Conservation (phyloP, 768 basidiomycete genomes). For the Suillus plorans region DNA sequence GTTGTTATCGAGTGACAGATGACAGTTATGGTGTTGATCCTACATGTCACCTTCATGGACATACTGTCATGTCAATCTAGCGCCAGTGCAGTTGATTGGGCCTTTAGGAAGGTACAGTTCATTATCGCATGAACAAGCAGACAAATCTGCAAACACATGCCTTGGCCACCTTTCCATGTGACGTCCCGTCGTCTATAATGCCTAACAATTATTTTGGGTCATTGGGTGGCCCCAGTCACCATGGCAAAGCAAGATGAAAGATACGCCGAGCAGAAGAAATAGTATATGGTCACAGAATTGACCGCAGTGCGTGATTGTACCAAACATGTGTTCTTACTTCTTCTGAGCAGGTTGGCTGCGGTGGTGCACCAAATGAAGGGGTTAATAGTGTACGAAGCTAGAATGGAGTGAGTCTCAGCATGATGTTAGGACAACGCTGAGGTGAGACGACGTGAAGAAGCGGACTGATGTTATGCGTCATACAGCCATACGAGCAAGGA, state of each 20-base stretch:
- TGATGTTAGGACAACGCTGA: not conserved
- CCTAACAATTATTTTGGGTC: not conserved
- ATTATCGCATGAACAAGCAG: not conserved
- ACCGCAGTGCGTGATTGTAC: not conserved
- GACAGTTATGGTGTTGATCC: not conserved
- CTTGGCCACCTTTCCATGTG: not conserved
- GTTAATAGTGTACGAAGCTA: not conserved
- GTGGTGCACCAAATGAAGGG: not conserved
- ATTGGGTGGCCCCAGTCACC: not conserved
- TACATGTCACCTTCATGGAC: too few species aligned
- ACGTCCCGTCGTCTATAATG: not conserved
- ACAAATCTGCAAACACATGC: not conserved
- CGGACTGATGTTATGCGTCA: too few species aligned
- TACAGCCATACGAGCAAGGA: too few species aligned
- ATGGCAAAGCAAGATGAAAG: not conserved
- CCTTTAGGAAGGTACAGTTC: not conserved
- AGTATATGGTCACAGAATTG: not conserved
- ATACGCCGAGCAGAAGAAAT: not conserved
- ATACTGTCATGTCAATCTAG: too few species aligned
- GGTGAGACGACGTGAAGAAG: not conserved
- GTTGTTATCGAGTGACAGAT: too few species aligned
- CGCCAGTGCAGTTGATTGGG: not conserved
- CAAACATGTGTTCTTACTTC: not conserved
- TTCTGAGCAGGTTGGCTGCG: not conserved
- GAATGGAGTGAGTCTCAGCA: not conserved